phyloP scores from a whole-genome alignment of 2,329 filamentous ascomycete species.

The Ophiostoma sp. region DNA sequence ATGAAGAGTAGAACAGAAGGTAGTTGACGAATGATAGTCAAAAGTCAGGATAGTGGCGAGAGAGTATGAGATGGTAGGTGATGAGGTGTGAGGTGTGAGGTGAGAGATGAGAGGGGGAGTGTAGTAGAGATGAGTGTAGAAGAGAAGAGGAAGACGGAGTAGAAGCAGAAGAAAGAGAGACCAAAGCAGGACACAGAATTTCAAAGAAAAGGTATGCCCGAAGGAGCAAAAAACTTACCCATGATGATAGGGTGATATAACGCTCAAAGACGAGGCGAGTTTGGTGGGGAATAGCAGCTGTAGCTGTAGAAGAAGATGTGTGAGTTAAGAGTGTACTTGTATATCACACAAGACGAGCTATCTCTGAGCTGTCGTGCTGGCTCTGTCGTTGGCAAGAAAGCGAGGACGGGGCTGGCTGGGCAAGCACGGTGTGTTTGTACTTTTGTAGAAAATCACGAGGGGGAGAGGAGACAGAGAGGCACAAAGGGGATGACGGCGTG shows the following conservation, averaged over 20 bases:
- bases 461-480: background rate
- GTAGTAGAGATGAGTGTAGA: no score
- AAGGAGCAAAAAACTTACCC: constrained; percentile 20
- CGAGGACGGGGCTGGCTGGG: constrained; percentile 2
- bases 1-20: background rate
- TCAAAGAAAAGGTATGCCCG: background rate
- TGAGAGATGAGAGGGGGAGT: no score
- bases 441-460: background rate
- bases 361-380: background rate
- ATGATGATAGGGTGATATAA: constrained; percentile 19
- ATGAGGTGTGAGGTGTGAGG: no score
- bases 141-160: background rate
- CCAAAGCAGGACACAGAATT: background rate
- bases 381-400: background rate
- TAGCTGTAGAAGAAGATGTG: constrained; percentile 5
- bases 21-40: background rate
- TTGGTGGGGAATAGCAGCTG: background rate
- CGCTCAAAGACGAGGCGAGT: constrained; percentile 12
- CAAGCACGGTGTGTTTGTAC: background rate
- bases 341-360: background rate
- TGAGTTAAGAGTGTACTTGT: constrained; percentile 11
- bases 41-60: background rate
- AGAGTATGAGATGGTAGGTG: no score
- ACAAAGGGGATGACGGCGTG: background rate
- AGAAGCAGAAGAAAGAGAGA: background rate